phyloP scores from a whole-genome alignment of 805 yeast species.

The Kluyveromyces aestuarii region DNA sequence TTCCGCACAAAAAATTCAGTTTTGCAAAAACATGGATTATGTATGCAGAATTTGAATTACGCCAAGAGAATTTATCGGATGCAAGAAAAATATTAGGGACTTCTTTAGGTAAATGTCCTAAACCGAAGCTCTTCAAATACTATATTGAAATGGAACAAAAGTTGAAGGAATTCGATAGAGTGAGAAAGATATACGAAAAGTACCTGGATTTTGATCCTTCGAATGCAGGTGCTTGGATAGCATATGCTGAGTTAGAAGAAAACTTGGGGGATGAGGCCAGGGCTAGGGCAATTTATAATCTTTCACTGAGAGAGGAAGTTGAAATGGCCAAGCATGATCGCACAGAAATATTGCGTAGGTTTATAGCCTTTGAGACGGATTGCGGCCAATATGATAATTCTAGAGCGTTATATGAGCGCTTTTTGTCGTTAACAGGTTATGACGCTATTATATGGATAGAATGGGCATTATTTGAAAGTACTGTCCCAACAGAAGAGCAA shows the following conservation, averaged over 20 bases:
- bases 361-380: constrained; percentile 55
- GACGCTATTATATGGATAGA: constrained; percentile 47
- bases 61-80: constrained; percentile 40
- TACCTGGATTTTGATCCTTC: constrained; percentile 30
- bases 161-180: constrained; percentile 74
- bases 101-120: constrained; percentile 61
- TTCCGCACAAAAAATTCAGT: constrained; percentile 55
- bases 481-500: constrained; percentile 44
- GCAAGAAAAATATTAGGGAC: constrained; percentile 68
- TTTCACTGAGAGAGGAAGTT: constrained; percentile 32
- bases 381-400: constrained; percentile 49
- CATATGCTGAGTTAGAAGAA: constrained; percentile 61
- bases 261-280: constrained; percentile 61
- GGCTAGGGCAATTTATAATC: constrained; percentile 49
- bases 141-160: constrained; percentile 62
- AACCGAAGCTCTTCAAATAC: constrained; percentile 44
- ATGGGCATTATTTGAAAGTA: constrained; percentile 62
- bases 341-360: constrained; percentile 29
- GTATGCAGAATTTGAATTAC: constrained; percentile 62
- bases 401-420: constrained; percentile 38
- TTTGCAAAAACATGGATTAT: constrained; percentile 69
- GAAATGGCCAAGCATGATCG: constrained; percentile 9
- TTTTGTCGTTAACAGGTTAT: constrained; percentile 26
- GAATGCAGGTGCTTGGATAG: constrained; percentile 39
- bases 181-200: constrained; percentile 61